Evolutionary conservation across 2,329 filamentous ascomycete genomes (phyloP), one percentile per base, ranked within the genome.

Genomic region (Raffaelea arxii): DNA sequence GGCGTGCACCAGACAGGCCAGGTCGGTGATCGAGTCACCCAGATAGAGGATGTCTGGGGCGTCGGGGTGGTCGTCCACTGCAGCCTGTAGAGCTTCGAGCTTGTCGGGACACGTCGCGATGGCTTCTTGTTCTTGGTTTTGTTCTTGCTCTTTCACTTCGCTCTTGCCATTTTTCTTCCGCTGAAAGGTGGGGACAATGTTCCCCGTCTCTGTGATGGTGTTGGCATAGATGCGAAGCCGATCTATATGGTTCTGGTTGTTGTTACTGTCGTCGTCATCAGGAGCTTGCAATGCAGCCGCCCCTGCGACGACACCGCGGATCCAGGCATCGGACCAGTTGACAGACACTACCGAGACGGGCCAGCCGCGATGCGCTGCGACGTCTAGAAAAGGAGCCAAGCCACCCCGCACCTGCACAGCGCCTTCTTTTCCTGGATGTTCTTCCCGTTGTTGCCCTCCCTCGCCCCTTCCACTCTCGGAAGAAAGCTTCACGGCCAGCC

Each of bases 21-120:
- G 58, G 55, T 80, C 76, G 2, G 75, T 78, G 2, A 67, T 66
- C 24, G 75, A 77, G 56, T 80, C 76, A 7, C 76, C 76, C 56
- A 78, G 69, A 59, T 79, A 80, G n/a, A 75, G 56, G n/a, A 48
- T n/a, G n/a, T n/a, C n/a, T n/a, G n/a, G n/a, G n/a, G n/a, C n/a
- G n/a, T n/a, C 40, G 25, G 23, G 21, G 7, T 27, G 14, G 6
- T 14, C 24, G 6, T 43, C 18, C 11, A 43, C 49, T 38, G 67
- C 52, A 6, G 59, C 54, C n/a, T 56, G 46, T 48, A 75, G 54
- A 3, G 63, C 69, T 11, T 61, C 58, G 18, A 67, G 54, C 60
- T 77, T 77, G 56, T 77, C 72, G 6, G 56, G 47, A 3, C 67
- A 68, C 30, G 70, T 71, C 21, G 60, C 62, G 38, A 68, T 11